Evolutionary conservation across 2,329 filamentous ascomycete species (phyloP), one percentile per base, ranked within the genome.

Genomic region (Cordyceps cicadae): DNA sequence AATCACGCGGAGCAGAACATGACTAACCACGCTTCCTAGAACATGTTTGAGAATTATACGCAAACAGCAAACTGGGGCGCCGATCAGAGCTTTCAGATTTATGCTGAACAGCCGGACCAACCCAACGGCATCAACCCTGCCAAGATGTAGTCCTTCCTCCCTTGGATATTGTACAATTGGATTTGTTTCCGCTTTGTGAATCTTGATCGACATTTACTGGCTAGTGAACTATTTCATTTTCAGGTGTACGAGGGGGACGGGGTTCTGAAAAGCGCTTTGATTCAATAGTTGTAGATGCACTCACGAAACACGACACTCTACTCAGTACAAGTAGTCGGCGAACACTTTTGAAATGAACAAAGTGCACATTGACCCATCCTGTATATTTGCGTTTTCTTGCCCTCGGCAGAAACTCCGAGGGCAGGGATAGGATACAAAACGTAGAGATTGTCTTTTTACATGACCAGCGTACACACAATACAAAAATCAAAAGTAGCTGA

Each of bases 41-140:
- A 79, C 49, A 78, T 80, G 14, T 80, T 85, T 53, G 82, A 85
- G 62, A 83, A 77, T 56, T 85, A 80, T 63, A 77, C 82, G 0
- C 82, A 85, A 63, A 70, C 72, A 66, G 76, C 79, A 15, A 78
- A 76, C 48, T 84, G 81, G 76, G 79, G 76, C 29, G 71, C 75
- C 3, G 81, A 83, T 37, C 77, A 80, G 61, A 75, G 76, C 17
- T 81, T 83, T 65, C 77, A 79, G 58, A 77, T 83, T 63, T 83
- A 82, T 63, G 73, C 69, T 4, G 71, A 63, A 73, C 64, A 56
- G 37, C 46, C 39, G 12, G 54, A 61, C 29, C 48, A 53, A 19
- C 32, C 45, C 6, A 39, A 54, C 39, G 39, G 48, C 11, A 14
- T 58, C 21, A 58, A 61, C 21, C 51, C 58, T 3, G n/a, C 58